phyloP scores from a whole-genome alignment of 1,139 yeast genomes.

The Pichia sp. region DNA sequence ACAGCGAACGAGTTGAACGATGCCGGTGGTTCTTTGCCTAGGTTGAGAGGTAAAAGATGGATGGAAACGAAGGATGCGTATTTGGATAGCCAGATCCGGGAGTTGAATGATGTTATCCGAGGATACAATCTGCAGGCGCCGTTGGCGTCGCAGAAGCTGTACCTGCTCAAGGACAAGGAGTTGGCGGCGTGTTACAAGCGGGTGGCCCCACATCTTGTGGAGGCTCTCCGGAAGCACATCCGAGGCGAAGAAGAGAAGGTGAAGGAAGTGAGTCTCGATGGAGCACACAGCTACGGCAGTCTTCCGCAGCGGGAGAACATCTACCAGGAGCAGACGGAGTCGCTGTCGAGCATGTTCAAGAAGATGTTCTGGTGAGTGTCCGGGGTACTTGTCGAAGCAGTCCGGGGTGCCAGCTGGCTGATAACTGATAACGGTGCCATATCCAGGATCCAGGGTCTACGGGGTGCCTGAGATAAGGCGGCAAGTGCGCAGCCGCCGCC shows the following conservation, averaged over 20 bases:
- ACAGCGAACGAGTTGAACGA: constrained; percentile 10
- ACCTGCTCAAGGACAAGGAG: constrained; percentile 54
- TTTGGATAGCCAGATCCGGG: constrained; percentile 43
- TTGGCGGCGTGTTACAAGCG: constrained; percentile 38
- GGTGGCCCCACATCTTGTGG: constrained; percentile 29
- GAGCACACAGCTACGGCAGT: constrained; percentile 18
- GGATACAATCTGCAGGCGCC: constrained; percentile 85
- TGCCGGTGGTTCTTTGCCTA: constrained; percentile 16
- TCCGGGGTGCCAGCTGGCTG: too few relatives aligned
- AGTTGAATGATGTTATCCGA: constrained; percentile 59
- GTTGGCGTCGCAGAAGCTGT: constrained; percentile 66
- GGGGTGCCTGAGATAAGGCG: too few relatives aligned
- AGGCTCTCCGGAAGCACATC: constrained; percentile 24
- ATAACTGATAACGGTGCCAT: too few relatives aligned
- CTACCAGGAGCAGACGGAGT: constrained; percentile 30
- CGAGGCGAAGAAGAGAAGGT: constrained; percentile 11
- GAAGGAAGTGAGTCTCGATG: background rate
- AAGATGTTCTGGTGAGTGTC: constrained; percentile 13
- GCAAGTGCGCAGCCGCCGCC: too few relatives aligned
- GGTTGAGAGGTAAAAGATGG: constrained; percentile 36
- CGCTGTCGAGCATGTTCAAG: constrained; percentile 28
- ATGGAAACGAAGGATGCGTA: constrained; percentile 37
- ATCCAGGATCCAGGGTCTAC: too few relatives aligned
- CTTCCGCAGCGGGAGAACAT: constrained; percentile 25
- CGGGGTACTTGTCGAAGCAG: too few relatives aligned